Conservation (phyloP, 2,329 filamentous ascomycete species). For the Ophiostoma novo-ulmi region DNA sequence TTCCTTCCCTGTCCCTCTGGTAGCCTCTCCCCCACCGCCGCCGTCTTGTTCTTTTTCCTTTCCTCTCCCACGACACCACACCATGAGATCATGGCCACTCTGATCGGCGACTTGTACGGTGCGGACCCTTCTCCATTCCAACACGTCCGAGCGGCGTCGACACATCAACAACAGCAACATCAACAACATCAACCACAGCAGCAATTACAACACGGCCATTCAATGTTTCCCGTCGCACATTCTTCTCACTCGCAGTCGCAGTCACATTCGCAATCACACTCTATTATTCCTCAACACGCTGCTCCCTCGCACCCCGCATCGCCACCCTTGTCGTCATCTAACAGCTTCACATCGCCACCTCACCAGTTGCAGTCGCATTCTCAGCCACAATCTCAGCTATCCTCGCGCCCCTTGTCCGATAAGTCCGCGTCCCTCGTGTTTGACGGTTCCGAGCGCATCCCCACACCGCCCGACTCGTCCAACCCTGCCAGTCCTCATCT, state of each 20-base stretch:
- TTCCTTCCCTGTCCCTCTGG: background rate
- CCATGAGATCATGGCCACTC: conserved; percentile 54
- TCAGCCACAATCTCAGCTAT: background rate
- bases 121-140: conserved; percentile 64
- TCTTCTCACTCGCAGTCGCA: background rate
- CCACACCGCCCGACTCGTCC: conserved; percentile 37
- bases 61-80: conserved; percentile 2
- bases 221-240: conserved; percentile 18
- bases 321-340: conserved; percentile 31
- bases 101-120: conserved; percentile 63
- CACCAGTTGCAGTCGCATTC: conserved; percentile 9
- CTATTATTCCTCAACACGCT: background rate
- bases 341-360: conserved; percentile 24
- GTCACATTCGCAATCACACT: conserved; percentile 13
- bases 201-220: conserved; percentile 31
- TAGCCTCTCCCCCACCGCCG: conserved; percentile 1
- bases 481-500: background rate
- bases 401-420: conserved; percentile 5
- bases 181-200: conserved; percentile 35
- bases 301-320: conserved; percentile 21
- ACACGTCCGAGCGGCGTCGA: conserved; percentile 9
- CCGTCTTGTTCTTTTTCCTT: background rate
- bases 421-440: background rate
- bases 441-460: conserved; percentile 20
- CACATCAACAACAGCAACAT: conserved; percentile 43